Conservation (phyloP, 2,329 filamentous ascomycete species). For the Fusarium burgessii region DNA sequence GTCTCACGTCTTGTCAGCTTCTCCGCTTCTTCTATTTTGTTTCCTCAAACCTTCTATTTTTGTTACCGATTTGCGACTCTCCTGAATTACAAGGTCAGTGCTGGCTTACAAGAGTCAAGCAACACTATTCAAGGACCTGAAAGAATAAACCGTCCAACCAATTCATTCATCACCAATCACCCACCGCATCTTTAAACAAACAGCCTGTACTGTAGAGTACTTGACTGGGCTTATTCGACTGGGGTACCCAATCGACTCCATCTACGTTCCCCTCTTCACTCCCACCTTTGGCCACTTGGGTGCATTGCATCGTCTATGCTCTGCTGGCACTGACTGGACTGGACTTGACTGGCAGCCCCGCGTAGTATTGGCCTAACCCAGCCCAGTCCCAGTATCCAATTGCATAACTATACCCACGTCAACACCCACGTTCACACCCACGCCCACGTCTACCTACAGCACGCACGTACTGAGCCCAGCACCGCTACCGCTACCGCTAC, state of each 20-base stretch:
- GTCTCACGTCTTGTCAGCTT: slow-evolving; percentile 15
- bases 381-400: slow-evolving; percentile 26
- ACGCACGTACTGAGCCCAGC: slow-evolving; percentile 35
- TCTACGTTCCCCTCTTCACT: slow-evolving; percentile 33
- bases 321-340: slow-evolving; percentile 9
- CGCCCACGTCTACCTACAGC: slow-evolving; percentile 19
- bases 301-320: slow-evolving; percentile 46
- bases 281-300: slow-evolving; percentile 45
- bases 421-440: slow-evolving; percentile 25
- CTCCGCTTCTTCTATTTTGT: slow-evolving; percentile 35
- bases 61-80: not conserved
- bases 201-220: slow-evolving; percentile 2
- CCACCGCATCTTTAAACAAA: slow-evolving; percentile 28
- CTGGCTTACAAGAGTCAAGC: slow-evolving; percentile 11
- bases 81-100: slow-evolving; percentile 24
- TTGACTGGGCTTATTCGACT: slow-evolving; percentile 15
- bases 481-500: slow-evolving; percentile 24
- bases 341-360: slow-evolving; percentile 46
- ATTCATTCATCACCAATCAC: slow-evolving; percentile 11
- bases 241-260: slow-evolving; percentile 39
- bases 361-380: slow-evolving; percentile 41
- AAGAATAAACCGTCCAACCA: slow-evolving; percentile 10
- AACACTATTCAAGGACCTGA: not conserved
- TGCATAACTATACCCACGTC: slow-evolving; percentile 36
- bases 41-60: slow-evolving; percentile 32